These are phyloP conservation scores for Oemleria cerasiformis DNA, from an alignment of 306 rosid species.

Conservation along the genomic window DNA sequence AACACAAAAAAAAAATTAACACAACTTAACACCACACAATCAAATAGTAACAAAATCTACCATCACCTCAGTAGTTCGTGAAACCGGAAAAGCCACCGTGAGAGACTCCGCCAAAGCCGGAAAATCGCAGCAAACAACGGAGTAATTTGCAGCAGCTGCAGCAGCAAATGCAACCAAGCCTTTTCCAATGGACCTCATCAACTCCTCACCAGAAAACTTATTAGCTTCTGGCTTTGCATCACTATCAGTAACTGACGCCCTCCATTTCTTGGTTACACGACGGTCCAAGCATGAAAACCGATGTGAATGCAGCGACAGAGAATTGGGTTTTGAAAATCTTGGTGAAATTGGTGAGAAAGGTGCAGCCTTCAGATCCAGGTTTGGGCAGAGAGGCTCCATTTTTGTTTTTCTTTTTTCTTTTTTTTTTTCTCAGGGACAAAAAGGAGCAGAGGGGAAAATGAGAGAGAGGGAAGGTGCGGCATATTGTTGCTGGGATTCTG, in stretches of 20 bases:
- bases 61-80: constrained; percentile 82
- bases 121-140: constrained; percentile 45
- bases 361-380: constrained; percentile 35
- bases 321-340: constrained; percentile 23
- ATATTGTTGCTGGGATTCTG: constrained; percentile 27
- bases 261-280: constrained; percentile 27
- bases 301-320: constrained; percentile 23
- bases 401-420: background rate
- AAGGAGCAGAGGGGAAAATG: background rate
- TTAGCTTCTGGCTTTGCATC: constrained; percentile 11
- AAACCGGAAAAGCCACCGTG: constrained; percentile 89
- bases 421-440: background rate
- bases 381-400: constrained; percentile 52
- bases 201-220: constrained; percentile 6
- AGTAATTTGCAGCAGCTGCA: constrained; percentile 50
- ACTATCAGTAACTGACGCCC: constrained; percentile 12
- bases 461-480: background rate
- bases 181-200: constrained; percentile 40
- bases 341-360: constrained; percentile 19
- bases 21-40: background rate
- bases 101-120: constrained; percentile 82
- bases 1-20: background rate
- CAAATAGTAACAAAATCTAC: background rate
- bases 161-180: constrained; percentile 58
- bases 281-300: constrained; percentile 29